phyloP scores from a whole-genome alignment of 495 filamentous ascomycete species.

The Xylaria longipes region DNA sequence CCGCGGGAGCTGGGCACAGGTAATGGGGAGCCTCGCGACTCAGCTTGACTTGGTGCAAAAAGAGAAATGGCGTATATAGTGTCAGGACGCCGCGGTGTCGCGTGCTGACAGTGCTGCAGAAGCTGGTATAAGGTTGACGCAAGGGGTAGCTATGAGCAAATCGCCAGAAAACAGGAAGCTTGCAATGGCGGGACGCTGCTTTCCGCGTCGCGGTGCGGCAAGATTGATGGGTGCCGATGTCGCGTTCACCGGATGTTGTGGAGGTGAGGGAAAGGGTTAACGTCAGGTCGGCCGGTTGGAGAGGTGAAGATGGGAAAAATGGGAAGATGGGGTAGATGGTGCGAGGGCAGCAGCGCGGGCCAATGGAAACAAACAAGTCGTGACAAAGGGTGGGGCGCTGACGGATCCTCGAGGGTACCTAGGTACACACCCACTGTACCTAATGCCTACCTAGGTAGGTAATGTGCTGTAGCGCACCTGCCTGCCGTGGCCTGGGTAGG shows the following conservation, averaged over 20 bases:
- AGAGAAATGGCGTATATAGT: background rate
- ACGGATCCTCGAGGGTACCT: constrained; percentile 12
- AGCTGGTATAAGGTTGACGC: background rate
- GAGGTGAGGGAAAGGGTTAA: constrained; percentile 17
- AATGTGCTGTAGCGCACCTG: background rate
- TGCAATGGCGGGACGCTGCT: background rate
- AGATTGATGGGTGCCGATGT: background rate
- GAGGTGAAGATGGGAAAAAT: constrained; percentile 24
- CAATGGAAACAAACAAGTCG: constrained; percentile 6
- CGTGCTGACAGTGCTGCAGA: background rate
- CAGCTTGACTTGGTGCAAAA: background rate
- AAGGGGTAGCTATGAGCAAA: background rate
- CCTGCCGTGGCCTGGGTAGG: background rate
- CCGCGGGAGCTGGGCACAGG: background rate
- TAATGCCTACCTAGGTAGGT: background rate
- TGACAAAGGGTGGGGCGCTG: constrained; percentile 12
- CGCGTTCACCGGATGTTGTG: constrained; percentile 9
- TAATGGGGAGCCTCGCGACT: constrained; percentile 4
- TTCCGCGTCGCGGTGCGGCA: background rate
- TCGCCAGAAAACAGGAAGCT: background rate
- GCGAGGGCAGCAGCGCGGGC: background rate
- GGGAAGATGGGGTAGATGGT: constrained; percentile 25
- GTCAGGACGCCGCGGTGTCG: background rate
- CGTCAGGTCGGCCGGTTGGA: constrained; percentile 14
- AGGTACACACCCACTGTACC: background rate